Evolutionary conservation across 805 yeast species (phyloP), one percentile per base, ranked within the genome.

Genomic region (Schwanniomyces sp.): DNA sequence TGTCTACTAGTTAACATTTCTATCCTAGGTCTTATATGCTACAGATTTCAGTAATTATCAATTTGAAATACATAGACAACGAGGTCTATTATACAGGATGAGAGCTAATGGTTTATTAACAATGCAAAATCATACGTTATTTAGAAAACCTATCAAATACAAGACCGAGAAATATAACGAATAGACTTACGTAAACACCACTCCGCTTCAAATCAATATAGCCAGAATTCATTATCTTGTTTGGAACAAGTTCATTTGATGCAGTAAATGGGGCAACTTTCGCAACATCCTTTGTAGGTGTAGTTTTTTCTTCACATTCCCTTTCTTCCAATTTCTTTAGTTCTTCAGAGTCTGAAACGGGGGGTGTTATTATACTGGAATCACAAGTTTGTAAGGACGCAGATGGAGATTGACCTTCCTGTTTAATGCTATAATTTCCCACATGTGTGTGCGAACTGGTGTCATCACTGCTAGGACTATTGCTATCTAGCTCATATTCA

Each of bases 321-420:
- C 17, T 8, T 8, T 32, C 36, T 16, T 32, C 36, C 11, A 32
- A 16, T 16, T 32, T 32, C 27, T 30, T 40, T 8, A 26, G 4
- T 18, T 38, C 47, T 16, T 46, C 49, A 11, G 25, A 30, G 34
- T 45, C 44, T 16, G 44, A 45, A 4, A 46, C 11, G 16, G 49
- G 45, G 1, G 49, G 43, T 2, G 36, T 32, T 4, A 30, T 30
- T 32, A 10, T 32, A 9, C 21, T 32, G 24, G 45, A 14, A 16
- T 32, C 11, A 16, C 12, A 2, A 16, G 36, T 14, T 14, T 16
- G 4, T 7, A 18, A 11, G 5, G 21, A 27, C 7, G 12, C 17
- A 16, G 26, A 8, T 17, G 16, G 36, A 6, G 11, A 10, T 11
- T 14, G 16, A 9, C 8, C 32, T 24, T 27, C 32, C 10, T 27